phyloP scores from a whole-genome alignment of 257 asterid genomes.

The Craterostigma plantagineum region DNA sequence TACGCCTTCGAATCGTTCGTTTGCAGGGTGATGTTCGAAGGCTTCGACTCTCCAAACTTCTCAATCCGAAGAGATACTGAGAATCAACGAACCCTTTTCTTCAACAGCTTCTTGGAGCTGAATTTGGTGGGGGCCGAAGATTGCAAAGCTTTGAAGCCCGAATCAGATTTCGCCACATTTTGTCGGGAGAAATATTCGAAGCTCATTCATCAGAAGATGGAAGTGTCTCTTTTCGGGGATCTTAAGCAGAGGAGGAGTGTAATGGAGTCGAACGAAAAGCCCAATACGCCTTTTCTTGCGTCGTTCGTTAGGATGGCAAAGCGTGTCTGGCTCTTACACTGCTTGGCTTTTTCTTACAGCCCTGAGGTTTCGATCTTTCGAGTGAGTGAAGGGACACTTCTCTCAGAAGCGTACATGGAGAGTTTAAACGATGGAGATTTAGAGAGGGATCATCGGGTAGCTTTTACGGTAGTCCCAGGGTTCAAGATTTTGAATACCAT shows the following conservation, averaged over 20 bases:
- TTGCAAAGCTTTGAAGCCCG: conserved; percentile 73
- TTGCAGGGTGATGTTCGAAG: conserved; percentile 47
- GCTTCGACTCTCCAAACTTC: conserved; percentile 33
- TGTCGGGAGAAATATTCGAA: conserved; percentile 39
- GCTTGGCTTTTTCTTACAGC: conserved; percentile 47
- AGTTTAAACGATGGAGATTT: conserved; percentile 45
- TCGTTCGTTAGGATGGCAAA: conserved; percentile 57
- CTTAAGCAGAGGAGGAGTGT: conserved; percentile 21
- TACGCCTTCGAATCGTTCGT: conserved; percentile 61
- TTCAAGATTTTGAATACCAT: conserved; percentile 39
- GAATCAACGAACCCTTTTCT: conserved; percentile 37
- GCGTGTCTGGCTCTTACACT: conserved; percentile 55
- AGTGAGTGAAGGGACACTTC: conserved; percentile 25
- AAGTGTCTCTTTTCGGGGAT: conserved; percentile 37
- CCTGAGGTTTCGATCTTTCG: conserved; percentile 38
- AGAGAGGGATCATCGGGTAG: conserved; percentile 39
- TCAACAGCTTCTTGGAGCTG: too few species aligned
- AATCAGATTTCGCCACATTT: conserved; percentile 38
- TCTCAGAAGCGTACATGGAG: conserved; percentile 70
- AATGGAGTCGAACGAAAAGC: conserved; percentile 30
- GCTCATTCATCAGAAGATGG: conserved; percentile 58
- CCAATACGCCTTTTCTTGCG: conserved; percentile 38
- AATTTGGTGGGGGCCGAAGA: too few species aligned
- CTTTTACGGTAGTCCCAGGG: conserved; percentile 50
- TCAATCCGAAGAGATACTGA: conserved; percentile 12